Conservation (phyloP, 2,329 filamentous ascomycete species). For the Colletotrichum musicola region DNA sequence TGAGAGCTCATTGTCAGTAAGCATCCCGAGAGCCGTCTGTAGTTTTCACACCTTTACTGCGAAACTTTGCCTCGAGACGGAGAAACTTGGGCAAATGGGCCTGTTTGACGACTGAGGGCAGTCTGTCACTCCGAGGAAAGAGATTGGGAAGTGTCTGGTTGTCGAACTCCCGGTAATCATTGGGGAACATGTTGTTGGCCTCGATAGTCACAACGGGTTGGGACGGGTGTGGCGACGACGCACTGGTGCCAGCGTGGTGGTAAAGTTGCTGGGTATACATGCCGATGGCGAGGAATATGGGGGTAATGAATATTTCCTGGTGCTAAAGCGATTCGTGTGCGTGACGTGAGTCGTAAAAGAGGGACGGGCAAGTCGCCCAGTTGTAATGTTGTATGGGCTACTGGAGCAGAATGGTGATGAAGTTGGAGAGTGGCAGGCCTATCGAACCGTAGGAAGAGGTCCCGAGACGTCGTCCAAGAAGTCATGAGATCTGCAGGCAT, state of each 20-base stretch:
- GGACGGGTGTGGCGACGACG: conserved; percentile 11
- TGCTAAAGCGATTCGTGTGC: conserved; percentile 17
- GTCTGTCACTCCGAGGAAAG: not conserved
- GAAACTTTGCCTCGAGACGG: not conserved
- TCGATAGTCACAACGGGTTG: conserved; percentile 11
- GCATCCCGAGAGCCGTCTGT: not conserved
- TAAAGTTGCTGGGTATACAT: conserved; percentile 19
- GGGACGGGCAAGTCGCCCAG: conserved; percentile 20
- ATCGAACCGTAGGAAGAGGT: not conserved
- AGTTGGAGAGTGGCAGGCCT: not conserved
- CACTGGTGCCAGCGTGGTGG: conserved; percentile 13
- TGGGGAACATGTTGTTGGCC: conserved; percentile 14
- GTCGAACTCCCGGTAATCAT: conserved; percentile 16
- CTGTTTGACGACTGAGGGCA: not conserved
- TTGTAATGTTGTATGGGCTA: conserved; percentile 13
- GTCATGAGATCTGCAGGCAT: too few species aligned
- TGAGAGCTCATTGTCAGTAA: not conserved
- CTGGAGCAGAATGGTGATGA: conserved; percentile 6
- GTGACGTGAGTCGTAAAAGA: conserved; percentile 28
- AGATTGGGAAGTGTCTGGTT: conserved; percentile 16
- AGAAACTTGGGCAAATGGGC: not conserved
- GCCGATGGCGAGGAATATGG: not conserved
- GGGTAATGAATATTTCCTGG: conserved; percentile 13
- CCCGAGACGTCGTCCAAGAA: too few species aligned
- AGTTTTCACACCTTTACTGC: not conserved